Conservation (phyloP, 1,284 basidiomycete genomes). For the Mycosarcoma mackinlayi region DNA sequence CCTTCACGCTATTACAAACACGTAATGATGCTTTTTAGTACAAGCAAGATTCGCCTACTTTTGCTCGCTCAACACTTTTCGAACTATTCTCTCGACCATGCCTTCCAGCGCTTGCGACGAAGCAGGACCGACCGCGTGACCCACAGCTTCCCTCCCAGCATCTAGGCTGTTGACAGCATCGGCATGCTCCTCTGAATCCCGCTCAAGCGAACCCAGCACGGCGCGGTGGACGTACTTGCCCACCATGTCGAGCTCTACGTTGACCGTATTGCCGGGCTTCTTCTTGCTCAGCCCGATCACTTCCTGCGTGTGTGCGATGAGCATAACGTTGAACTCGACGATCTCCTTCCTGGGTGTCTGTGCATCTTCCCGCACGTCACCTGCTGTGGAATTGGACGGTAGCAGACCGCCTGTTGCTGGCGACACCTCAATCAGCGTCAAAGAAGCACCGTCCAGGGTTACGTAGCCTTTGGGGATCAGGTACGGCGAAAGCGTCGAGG, state of each 20-base stretch:
- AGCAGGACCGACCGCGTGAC: conserved; percentile 26
- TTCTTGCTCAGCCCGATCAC: conserved; percentile 63
- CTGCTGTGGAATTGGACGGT: conserved; percentile 49
- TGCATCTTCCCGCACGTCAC: conserved; percentile 39
- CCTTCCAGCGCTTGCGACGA: conserved; percentile 44
- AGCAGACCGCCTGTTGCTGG: conserved; percentile 58
- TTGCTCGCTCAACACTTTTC: conserved; percentile 47
- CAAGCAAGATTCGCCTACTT: conserved; percentile 8
- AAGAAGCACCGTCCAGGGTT: conserved; percentile 90
- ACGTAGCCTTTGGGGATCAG: conserved; percentile 97
- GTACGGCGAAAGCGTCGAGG: conserved; percentile 80
- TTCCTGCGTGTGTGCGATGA: conserved; percentile 67
- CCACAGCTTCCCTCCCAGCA: conserved; percentile 32
- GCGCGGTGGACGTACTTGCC: conserved; percentile 66
- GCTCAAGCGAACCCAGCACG: conserved; percentile 50
- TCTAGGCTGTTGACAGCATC: conserved; percentile 29
- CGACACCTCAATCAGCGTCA: conserved; percentile 85
- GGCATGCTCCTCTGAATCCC: conserved; percentile 34
- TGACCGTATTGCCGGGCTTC: conserved; percentile 63
- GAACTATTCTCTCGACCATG: conserved; percentile 51
- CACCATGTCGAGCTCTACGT: conserved; percentile 68
- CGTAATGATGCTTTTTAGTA: neutral
- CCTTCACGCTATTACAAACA: too few species aligned
- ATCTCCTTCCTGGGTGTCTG: conserved; percentile 49
- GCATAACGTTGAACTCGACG: conserved; percentile 67